Conservation (phyloP, 2,329 filamentous ascomycete species). For the Neoarthrinium moseri region DNA sequence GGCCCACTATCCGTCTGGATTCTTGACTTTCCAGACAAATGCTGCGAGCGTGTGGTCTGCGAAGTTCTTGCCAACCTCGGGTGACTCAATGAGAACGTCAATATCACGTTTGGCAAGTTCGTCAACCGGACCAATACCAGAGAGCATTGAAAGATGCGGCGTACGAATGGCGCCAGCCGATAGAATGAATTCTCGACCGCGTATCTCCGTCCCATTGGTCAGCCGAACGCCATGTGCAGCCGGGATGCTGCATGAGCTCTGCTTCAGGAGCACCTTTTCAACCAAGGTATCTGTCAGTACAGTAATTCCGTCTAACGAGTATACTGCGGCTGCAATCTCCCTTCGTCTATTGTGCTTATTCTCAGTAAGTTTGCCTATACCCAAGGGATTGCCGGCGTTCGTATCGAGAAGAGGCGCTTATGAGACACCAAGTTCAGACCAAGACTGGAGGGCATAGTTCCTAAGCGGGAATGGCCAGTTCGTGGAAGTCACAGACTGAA, state of each 20-base stretch:
- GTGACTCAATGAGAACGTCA: constrained; percentile 23
- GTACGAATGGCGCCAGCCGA: constrained; percentile 22
- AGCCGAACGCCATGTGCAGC: too few relatives aligned
- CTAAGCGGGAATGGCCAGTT: too few relatives aligned
- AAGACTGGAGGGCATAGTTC: too few relatives aligned
- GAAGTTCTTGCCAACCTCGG: constrained; percentile 20
- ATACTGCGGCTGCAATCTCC: constrained; percentile 13
- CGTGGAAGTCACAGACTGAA: too few relatives aligned
- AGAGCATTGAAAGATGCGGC: constrained; percentile 25
- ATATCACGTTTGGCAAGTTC: constrained; percentile 28
- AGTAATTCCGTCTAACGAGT: constrained; percentile 8
- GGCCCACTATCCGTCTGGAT: too few relatives aligned
- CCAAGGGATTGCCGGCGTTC: constrained; percentile 20
- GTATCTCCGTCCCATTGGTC: too few relatives aligned
- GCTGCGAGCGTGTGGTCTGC: too few relatives aligned
- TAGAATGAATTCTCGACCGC: constrained; percentile 25
- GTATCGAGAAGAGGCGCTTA: too few relatives aligned
- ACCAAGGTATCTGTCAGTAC: constrained; percentile 15
- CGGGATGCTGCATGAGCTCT: too few relatives aligned
- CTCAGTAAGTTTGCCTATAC: constrained; percentile 19
- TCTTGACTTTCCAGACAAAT: too few relatives aligned
- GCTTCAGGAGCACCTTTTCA: too few relatives aligned
- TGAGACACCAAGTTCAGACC: too few relatives aligned
- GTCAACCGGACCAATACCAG: constrained; percentile 23
- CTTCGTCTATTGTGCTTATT: constrained; percentile 8